Percentiles rank a stretch among this genome's conserved stretches.
Evolutionary conservation across 2,329 filamentous ascomycete species (phyloP).

Genomic region (Fusarium tupiense): DNA sequence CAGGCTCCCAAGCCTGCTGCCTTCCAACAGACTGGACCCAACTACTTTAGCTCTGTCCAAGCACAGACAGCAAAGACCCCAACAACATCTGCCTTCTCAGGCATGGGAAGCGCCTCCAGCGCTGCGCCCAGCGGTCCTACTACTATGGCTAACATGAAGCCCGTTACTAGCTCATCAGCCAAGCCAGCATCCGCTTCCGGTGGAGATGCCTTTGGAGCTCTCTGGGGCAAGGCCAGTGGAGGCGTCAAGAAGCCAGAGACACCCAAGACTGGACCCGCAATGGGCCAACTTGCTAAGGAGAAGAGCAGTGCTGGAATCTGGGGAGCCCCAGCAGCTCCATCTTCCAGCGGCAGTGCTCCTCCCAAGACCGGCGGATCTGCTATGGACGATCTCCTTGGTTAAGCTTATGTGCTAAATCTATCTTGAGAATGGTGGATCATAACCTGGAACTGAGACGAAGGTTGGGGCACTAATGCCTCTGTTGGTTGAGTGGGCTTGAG

Average conservation of each 20-base stretch:
- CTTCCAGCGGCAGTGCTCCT: slow-evolving; percentile 40
- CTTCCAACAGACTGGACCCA: slow-evolving; percentile 80
- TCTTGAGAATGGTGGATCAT: slow-evolving; percentile 14
- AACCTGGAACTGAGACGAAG: slow-evolving; percentile 29
- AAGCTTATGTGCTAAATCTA: slow-evolving; percentile 25
- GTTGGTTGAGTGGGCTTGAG: slow-evolving; percentile 15
- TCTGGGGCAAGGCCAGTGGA: slow-evolving; percentile 81
- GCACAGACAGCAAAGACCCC: slow-evolving; percentile 46
- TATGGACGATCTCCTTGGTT: slow-evolving; percentile 61
- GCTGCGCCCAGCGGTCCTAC: slow-evolving; percentile 49
- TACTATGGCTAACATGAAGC: slow-evolving; percentile 59
- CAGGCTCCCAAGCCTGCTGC: slow-evolving; percentile 66
- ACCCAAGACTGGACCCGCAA: slow-evolving; percentile 73
- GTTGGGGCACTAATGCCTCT: slow-evolving; percentile 5
- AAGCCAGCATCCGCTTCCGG: slow-evolving; percentile 66
- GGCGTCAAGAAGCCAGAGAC: slow-evolving; percentile 78
- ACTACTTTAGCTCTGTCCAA: slow-evolving; percentile 92
- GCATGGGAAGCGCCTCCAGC: slow-evolving; percentile 41
- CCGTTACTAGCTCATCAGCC: slow-evolving; percentile 56
- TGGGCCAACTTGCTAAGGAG: slow-evolving; percentile 97
- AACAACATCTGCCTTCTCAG: slow-evolving; percentile 44
- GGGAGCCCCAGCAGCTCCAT: slow-evolving; percentile 70
- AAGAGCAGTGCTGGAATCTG: slow-evolving; percentile 96
- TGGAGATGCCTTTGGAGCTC: slow-evolving; percentile 87
- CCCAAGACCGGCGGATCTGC: slow-evolving; percentile 50